phyloP scores from a whole-genome alignment of 2,329 filamentous ascomycete genomes.

The Emergomyces pasteurianus region DNA sequence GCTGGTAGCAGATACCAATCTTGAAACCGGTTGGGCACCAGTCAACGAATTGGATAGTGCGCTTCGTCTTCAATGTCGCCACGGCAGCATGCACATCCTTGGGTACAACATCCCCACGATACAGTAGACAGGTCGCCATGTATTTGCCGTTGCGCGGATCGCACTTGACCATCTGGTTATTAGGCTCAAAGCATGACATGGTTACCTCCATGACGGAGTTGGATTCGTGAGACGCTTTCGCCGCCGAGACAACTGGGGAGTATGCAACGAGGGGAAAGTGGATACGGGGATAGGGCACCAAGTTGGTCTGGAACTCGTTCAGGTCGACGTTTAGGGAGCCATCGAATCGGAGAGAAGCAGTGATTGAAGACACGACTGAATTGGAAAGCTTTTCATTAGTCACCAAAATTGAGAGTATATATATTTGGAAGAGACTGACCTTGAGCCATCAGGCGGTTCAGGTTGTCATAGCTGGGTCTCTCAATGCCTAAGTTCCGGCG shows the following conservation, averaged over 20 bases:
- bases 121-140: conserved; percentile 97
- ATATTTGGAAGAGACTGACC: conserved; percentile 39
- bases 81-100: conserved; percentile 90
- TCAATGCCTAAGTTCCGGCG: conserved; percentile 93
- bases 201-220: conserved; percentile 79
- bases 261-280: conserved; percentile 99
- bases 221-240: conserved; percentile 94
- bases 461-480: conserved; percentile 95
- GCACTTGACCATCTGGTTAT: conserved; percentile 99
- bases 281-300: conserved; percentile 97
- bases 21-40: conserved; percentile 99
- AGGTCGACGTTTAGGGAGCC: conserved; percentile 98
- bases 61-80: conserved; percentile 96
- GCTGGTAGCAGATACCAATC: conserved; percentile 99
- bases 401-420: not conserved
- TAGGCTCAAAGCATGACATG: conserved; percentile 97
- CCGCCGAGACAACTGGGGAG: conserved; percentile 82
- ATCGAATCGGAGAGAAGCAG: conserved; percentile 94
- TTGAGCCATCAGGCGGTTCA: conserved; percentile 97
- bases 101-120: conserved; percentile 95
- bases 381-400: conserved; percentile 23
- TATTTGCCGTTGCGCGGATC: conserved; percentile 98
- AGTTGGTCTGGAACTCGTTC: conserved; percentile 99
- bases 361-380: conserved; percentile 92
- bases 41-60: conserved; percentile 97